Conservation (phyloP, 176 grass and related monocot species). For the Carex cristatella region DNA sequence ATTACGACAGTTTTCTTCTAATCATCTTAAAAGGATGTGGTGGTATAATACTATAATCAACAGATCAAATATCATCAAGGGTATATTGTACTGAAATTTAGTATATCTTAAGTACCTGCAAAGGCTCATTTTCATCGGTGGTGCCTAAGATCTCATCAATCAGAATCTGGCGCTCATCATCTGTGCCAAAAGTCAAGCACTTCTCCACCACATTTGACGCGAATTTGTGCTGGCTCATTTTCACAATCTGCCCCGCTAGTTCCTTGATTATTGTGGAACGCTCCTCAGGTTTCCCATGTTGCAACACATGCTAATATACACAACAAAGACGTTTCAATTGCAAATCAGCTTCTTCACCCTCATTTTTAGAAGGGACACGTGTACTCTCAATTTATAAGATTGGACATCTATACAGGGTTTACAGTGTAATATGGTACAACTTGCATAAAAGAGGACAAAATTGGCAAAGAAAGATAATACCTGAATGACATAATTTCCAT, state of each 20-base stretch:
- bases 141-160: slow-evolving; percentile 93
- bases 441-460: slow-evolving; percentile 6
- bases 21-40: background rate
- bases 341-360: background rate
- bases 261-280: slow-evolving; percentile 67
- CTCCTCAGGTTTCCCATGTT: slow-evolving; percentile 76
- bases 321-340: background rate
- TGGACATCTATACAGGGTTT: background rate
- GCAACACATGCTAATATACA: slow-evolving; percentile 75
- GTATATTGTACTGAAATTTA: background rate
- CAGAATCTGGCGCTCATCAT: slow-evolving; percentile 73
- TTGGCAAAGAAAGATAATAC: slow-evolving; percentile 40
- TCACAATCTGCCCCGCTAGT: slow-evolving; percentile 83
- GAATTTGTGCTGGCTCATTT: slow-evolving; percentile 98
- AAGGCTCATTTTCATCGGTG: slow-evolving; percentile 92
- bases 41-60: background rate
- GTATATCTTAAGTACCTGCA: slow-evolving; percentile 52
- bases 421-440: background rate
- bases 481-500: slow-evolving; percentile 99
- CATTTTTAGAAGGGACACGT: background rate
- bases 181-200: slow-evolving; percentile 68
- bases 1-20: background rate
- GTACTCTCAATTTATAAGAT: background rate
- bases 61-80: background rate
- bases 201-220: slow-evolving; percentile 98